Evolutionary conservation across 2,329 filamentous ascomycete species (phyloP).

Genomic region (Basipetospora chlamydospora): DNA sequence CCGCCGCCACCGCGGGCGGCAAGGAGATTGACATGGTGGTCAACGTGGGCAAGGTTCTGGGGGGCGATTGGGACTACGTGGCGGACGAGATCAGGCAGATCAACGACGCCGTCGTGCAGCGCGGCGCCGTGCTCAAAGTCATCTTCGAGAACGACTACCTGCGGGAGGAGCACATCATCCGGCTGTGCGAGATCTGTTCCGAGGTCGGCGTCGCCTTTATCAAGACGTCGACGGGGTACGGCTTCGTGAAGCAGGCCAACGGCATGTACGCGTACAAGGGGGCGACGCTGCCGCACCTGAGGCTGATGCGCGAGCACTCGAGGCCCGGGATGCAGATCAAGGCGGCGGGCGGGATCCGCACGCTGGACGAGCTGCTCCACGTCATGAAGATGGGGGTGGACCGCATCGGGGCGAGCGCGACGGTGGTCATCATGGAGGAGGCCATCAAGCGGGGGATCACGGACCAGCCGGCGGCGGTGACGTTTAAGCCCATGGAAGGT

Average conservation of each 20-base stretch:
- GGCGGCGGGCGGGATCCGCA: conserved; percentile 41
- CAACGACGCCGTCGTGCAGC: conserved; percentile 29
- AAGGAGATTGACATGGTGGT: conserved; percentile 46
- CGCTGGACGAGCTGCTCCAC: conserved; percentile 38
- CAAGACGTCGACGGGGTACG: conserved; percentile 47
- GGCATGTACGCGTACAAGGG: conserved; percentile 38
- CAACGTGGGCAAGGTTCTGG: conserved; percentile 42
- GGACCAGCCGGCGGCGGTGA: background rate
- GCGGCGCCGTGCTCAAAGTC: conserved; percentile 37
- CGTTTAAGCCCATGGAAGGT: conserved; percentile 4
- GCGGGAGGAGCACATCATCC: conserved; percentile 29
- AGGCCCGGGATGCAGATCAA: conserved; percentile 36
- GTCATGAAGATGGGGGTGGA: conserved; percentile 39
- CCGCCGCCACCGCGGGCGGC: conserved; percentile 31
- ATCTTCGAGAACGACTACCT: conserved; percentile 50
- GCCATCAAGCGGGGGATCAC: conserved; percentile 32
- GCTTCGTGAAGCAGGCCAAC: conserved; percentile 38
- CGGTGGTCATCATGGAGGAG: conserved; percentile 38
- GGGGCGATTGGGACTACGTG: conserved; percentile 43
- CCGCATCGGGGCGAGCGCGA: conserved; percentile 41
- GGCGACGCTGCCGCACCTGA: conserved; percentile 34
- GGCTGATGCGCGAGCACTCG: conserved; percentile 35
- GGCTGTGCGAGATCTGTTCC: conserved; percentile 40
- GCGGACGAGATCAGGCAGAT: conserved; percentile 32
- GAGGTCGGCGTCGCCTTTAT: conserved; percentile 36